Evolutionary conservation across 768 basidiomycete species (phyloP), one percentile per base, ranked within the genome.

Genomic region (Suillus variegatus): DNA sequence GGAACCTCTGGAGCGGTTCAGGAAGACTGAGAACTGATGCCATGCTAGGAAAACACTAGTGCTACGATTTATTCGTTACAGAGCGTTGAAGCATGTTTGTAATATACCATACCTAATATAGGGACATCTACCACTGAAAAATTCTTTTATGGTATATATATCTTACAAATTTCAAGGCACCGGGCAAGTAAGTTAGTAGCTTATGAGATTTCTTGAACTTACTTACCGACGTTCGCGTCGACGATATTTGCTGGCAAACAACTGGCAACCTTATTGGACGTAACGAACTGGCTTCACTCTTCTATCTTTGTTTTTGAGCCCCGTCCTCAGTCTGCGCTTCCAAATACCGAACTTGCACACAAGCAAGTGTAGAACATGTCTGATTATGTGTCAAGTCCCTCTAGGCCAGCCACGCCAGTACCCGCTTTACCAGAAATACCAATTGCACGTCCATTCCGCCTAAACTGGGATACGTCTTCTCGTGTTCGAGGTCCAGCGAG

Each of bases 401-500:
- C 89, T 28, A 80, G 89, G 63, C 85, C 89, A 47, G 80, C 80
- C 38, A 84, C 87, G 4, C 87, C 89, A 44, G 76, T 84, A 60
- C 80, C 79, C 47, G 78, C 80, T 9, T 76, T 84, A 25, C 78
- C 82, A 71, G 74, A 79, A 36, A 70, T 82, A 22, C 76, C 79
- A 58, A 78, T 85, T 60, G 79, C 88, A 14, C 84, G 85, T 9
- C 85, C 87, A 6, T 93, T 88, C 76, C 80, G 91, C 68, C 92
- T 93, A 77, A 87, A 84, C 46, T 94, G 90, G 90, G 92, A 93
- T 71, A 82, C 84, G 12, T 72, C 86, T 16, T 74, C 83, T 47
- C 82, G 82, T 64, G 82, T 78, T 62, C 82, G 77, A 61, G 90
- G 92, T 5, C 90, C 92, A 41, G 88, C 84, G 58, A 93, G 92